These are phyloP conservation scores for Pisolithus orientalis DNA, from an alignment of 768 basidiomycete genomes.

Conservation along the genomic window DNA sequence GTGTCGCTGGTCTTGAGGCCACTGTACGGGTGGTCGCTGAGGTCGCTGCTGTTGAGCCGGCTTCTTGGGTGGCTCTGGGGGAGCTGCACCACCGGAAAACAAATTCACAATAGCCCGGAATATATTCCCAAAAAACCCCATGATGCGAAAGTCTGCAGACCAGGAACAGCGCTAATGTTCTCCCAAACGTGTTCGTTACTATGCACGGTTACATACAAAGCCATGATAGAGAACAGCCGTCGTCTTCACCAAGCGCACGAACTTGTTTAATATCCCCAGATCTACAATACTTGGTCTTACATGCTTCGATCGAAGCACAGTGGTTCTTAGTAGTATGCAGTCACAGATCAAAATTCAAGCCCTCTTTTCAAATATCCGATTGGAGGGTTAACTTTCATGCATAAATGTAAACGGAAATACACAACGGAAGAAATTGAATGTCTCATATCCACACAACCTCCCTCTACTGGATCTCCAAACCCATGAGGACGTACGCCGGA, in stretches of 20 bases:
- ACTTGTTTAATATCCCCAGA: too few relatives aligned
- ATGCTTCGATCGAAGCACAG: too few relatives aligned
- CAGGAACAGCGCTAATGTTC: too few relatives aligned
- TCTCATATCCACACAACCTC: slow-evolving; percentile 20
- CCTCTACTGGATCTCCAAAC: slow-evolving; percentile 62
- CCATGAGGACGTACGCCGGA: slow-evolving; percentile 76
- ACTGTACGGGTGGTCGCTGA: not conserved
- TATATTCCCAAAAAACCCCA: slow-evolving; percentile 22
- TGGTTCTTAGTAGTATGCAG: too few relatives aligned
- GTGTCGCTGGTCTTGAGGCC: not conserved
- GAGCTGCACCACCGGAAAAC: slow-evolving; percentile 19
- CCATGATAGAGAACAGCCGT: not conserved
- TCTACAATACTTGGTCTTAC: too few relatives aligned
- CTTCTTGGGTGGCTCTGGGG: slow-evolving; percentile 6
- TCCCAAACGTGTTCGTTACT: too few relatives aligned
- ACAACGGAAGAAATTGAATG: not conserved
- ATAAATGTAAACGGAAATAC: too few relatives aligned
- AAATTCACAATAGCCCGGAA: slow-evolving; percentile 15
- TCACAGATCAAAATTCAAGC: too few relatives aligned
- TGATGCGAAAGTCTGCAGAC: not conserved
- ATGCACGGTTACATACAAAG: too few relatives aligned
- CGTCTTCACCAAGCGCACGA: too few relatives aligned
- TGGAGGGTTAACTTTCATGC: too few relatives aligned
- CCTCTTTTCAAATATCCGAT: too few relatives aligned
- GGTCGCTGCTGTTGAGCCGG: slow-evolving; percentile 8